A percentile compares a stretch with the other conserved stretches of the same genome.
Conservation (phyloP, 148 eudicot genomes). For the Fallopia convolvulus region DNA sequence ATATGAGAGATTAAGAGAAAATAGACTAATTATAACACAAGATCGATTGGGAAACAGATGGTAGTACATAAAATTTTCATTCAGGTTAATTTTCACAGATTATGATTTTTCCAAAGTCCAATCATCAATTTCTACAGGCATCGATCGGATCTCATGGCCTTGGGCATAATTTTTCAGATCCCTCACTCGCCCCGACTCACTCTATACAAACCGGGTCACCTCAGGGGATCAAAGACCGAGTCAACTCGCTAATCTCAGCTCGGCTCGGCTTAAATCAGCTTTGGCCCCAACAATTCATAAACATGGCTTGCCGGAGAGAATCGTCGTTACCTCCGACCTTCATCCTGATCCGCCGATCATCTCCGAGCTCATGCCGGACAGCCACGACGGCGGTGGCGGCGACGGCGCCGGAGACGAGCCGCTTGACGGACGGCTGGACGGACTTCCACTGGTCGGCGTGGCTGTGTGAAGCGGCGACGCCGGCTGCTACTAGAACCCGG, state of each 20-base stretch:
- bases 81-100: neutral
- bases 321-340: slow-evolving; percentile 22
- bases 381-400: slow-evolving; percentile 10
- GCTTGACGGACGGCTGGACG: slow-evolving; percentile 17
- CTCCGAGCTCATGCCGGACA: neutral
- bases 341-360: neutral
- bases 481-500: slow-evolving; percentile 11
- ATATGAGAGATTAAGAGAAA: neutral
- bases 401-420: slow-evolving; percentile 15
- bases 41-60: neutral
- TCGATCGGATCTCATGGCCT: neutral
- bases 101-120: neutral
- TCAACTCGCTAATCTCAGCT: neutral
- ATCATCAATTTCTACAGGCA: neutral
- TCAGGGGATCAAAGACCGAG: neutral
- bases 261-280: slow-evolving; percentile 22
- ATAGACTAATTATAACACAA: neutral
- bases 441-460: slow-evolving; percentile 11
- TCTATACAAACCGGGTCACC: neutral
- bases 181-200: neutral
- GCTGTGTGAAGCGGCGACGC: slow-evolving; percentile 6
- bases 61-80: neutral
- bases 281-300: slow-evolving; percentile 59
- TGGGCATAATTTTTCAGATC: neutral
- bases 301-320: slow-evolving; percentile 55